Conservation (phyloP, 169 alveolate species). For the Plasmodium reichenowi region DNA sequence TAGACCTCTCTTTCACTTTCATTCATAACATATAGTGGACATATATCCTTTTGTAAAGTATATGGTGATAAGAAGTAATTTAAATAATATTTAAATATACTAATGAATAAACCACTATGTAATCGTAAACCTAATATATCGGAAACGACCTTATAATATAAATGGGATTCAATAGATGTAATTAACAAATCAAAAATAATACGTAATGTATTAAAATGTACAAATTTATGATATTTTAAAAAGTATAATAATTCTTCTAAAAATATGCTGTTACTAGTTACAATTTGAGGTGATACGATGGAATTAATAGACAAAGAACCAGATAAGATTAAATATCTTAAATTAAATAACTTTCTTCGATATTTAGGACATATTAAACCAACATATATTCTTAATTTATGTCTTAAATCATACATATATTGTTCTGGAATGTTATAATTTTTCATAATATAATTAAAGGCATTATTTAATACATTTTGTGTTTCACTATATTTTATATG, state of each 20-base stretch:
- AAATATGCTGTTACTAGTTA: conserved; percentile 43
- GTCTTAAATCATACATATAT: conserved; percentile 54
- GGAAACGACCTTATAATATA: conserved; percentile 61
- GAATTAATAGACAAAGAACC: conserved; percentile 68
- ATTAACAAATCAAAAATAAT: conserved; percentile 49
- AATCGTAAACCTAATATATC: conserved; percentile 65
- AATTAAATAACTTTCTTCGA: conserved; percentile 51
- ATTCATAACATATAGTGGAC: conserved; percentile 55
- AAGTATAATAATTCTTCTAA: conserved; percentile 58
- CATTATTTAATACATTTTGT: conserved; percentile 27
- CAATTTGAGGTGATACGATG: conserved; percentile 43
- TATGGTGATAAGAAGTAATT: conserved; percentile 43
- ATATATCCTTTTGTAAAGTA: conserved; percentile 48
- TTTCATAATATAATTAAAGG: conserved; percentile 25
- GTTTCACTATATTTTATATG: conserved; percentile 32
- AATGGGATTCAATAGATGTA: conserved; percentile 64
- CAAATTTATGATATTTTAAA: conserved; percentile 51
- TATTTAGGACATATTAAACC: conserved; percentile 76
- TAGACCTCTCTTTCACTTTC: conserved; percentile 26
- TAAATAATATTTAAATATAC: conserved; percentile 59
- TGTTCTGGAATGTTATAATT: conserved; percentile 33
- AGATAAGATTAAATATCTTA: conserved; percentile 47
- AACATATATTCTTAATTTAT: conserved; percentile 59
- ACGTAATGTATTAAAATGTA: conserved; percentile 42
- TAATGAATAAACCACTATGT: conserved; percentile 72